Evolutionary conservation across 140 eudicot species (phyloP), one percentile per base, ranked within the genome.

Genomic region (Flaveria floridana): DNA sequence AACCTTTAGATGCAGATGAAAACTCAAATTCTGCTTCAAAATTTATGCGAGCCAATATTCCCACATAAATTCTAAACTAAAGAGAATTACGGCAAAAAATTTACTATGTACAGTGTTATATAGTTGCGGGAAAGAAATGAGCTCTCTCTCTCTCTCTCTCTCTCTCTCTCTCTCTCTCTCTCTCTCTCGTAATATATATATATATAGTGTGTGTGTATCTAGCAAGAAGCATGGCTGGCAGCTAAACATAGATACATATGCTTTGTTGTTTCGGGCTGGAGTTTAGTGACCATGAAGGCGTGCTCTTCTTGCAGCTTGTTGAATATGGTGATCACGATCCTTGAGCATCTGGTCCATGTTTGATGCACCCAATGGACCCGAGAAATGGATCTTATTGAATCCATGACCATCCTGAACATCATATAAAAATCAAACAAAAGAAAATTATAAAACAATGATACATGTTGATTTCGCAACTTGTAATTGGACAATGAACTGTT

Each of bases 261-360:
- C 7, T 15, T 0, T 34, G 65, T 57, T 8, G 58, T 10, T 4
- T 79, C 69, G 1, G 71, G 14, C 48, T 48, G 50, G 10, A 11
- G 78, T 73, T 69, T 71, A 75, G 80, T 65, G 41, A 41, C 56
- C 86, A 47, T 86, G 84, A 12, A 86, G 68, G 67, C 89, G 82
- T 2, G 89, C 79, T 56, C 89, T 83, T 75, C 97, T 87, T 65
- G 90, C 86, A 41, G 86, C 95, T 75, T 91, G 95, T 76, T 86
- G 92, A 41, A 91, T 83, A 61, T 81, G 90, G 3, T 86, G 92
- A 66, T 91, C 97, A 2, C 82, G 97, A 18, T 91, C 97, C 77
- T 84, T 88, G n/a, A 91, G 90, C 92, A 91, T 75, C 78, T 91
- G 90, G 37, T 91, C 97, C 70, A 85, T 83, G 51, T 91, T 85